Evolutionary conservation across 2,329 filamentous ascomycete species (phyloP).

Genomic region (Tolypocladium cylindrosporum): DNA sequence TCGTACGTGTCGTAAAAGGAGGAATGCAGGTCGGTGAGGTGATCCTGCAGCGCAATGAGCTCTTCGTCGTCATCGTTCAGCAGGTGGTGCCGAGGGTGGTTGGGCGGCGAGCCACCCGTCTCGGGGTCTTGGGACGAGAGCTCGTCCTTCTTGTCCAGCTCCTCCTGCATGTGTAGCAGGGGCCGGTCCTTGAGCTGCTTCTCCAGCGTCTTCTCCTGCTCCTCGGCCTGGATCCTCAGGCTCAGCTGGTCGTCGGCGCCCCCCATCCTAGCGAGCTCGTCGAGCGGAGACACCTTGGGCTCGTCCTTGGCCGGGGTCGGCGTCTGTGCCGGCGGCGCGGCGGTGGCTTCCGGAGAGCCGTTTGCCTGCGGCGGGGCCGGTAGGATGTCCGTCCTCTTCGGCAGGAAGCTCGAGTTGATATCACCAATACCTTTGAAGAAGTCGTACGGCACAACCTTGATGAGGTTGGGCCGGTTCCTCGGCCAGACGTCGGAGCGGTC

Average conservation of each 20-base stretch:
- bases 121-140: slow-evolving; percentile 15
- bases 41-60: slow-evolving; percentile 64
- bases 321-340: slow-evolving; percentile 38
- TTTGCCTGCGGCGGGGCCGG: slow-evolving; percentile 17
- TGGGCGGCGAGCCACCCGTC: slow-evolving; percentile 14
- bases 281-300: slow-evolving; percentile 41
- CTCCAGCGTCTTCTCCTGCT: slow-evolving; percentile 79
- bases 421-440: slow-evolving; percentile 98
- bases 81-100: slow-evolving; percentile 56
- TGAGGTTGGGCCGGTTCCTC: slow-evolving; percentile 79
- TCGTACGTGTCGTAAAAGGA: slow-evolving; percentile 82
- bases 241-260: slow-evolving; percentile 57
- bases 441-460: slow-evolving; percentile 91
- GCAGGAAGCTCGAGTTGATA: slow-evolving; percentile 95
- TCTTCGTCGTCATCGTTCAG: slow-evolving; percentile 84
- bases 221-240: slow-evolving; percentile 66
- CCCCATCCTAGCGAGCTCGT: slow-evolving; percentile 68
- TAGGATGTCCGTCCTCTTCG: slow-evolving; percentile 56
- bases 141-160: slow-evolving; percentile 70
- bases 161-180: slow-evolving; percentile 82
- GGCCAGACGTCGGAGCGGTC: slow-evolving; percentile 94
- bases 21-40: slow-evolving; percentile 65
- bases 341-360: slow-evolving; percentile 11
- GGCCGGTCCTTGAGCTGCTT: slow-evolving; percentile 85
- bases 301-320: slow-evolving; percentile 32